Percentiles rank a stretch among this genome's conserved stretches.
Conservation (phyloP, 331 rosid species). For the Spiraea crenata region DNA sequence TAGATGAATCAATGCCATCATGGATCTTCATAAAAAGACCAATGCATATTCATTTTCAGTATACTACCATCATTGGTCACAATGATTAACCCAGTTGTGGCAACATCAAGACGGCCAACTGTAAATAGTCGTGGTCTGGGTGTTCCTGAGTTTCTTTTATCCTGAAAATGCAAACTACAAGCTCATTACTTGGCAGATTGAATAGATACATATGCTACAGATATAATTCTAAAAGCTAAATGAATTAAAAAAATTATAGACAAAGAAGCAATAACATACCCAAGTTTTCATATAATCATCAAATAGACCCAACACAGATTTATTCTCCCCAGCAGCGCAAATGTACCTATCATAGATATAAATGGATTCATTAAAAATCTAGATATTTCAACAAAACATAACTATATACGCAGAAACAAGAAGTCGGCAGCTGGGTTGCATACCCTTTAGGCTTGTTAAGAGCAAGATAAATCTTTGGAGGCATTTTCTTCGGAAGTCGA, state of each 20-base stretch:
- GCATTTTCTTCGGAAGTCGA: constrained; percentile 90
- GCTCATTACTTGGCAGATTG: constrained; percentile 5
- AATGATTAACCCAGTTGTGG: constrained; percentile 85
- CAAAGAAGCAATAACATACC: constrained; percentile 48
- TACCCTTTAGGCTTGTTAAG: constrained; percentile 99
- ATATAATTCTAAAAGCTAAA: neutral
- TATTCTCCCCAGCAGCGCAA: constrained; percentile 79
- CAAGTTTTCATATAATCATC: constrained; percentile 70
- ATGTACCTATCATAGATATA: constrained; percentile 56
- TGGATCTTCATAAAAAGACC: constrained; percentile 7
- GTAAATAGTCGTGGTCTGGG: constrained; percentile 80
- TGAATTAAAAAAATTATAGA: neutral
- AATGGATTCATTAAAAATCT: constrained; percentile 9
- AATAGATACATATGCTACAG: neutral
- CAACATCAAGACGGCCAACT: constrained; percentile 97
- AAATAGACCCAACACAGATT: constrained; percentile 61
- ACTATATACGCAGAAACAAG: constrained; percentile 6
- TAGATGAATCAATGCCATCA: constrained; percentile 19
- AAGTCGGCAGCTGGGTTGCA: constrained; percentile 17
- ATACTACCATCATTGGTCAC: constrained; percentile 87
- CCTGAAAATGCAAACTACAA: constrained; percentile 42
- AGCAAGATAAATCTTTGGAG: constrained; percentile 83
- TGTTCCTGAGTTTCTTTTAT: constrained; percentile 58
- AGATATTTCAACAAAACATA: neutral
- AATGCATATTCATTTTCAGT: constrained; percentile 13